Conservation (phyloP, 1,139 yeast genomes). For the Debaryomyces sp. region DNA sequence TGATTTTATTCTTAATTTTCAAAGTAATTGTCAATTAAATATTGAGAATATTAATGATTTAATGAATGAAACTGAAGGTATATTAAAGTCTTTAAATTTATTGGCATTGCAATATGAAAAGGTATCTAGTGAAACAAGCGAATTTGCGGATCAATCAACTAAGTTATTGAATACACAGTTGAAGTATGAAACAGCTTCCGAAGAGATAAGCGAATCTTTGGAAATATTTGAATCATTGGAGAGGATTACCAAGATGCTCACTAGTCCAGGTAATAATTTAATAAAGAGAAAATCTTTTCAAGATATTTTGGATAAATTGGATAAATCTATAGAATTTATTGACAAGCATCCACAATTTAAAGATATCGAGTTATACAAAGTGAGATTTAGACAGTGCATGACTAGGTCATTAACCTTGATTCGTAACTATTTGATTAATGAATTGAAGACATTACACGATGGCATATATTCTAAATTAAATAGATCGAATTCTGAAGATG, state of each 20-base stretch:
- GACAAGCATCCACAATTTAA: slow-evolving; percentile 51
- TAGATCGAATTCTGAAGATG: slow-evolving; percentile 36
- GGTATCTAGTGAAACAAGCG: slow-evolving; percentile 61
- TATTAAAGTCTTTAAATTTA: slow-evolving; percentile 44
- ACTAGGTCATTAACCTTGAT: slow-evolving; percentile 79
- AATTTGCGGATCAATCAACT: slow-evolving; percentile 63
- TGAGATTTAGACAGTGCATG: slow-evolving; percentile 82
- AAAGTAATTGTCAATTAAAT: slow-evolving; percentile 41
- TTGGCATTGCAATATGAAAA: slow-evolving; percentile 54
- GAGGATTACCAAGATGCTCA: slow-evolving; percentile 64
- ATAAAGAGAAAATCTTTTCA: slow-evolving; percentile 61
- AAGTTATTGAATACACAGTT: slow-evolving; percentile 54
- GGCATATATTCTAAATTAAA: slow-evolving; percentile 29
- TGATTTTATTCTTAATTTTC: slow-evolving; percentile 39
- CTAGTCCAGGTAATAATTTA: slow-evolving; percentile 68
- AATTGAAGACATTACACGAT: slow-evolving; percentile 35
- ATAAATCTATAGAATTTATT: slow-evolving; percentile 47
- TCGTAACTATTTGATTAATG: slow-evolving; percentile 62
- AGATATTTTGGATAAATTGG: slow-evolving; percentile 59
- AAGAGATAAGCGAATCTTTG: slow-evolving; percentile 55
- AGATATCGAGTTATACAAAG: slow-evolving; percentile 70
- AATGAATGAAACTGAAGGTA: slow-evolving; percentile 40
- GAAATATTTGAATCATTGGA: slow-evolving; percentile 72
- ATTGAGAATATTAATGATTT: slow-evolving; percentile 37
- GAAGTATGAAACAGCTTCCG: slow-evolving; percentile 45